Conservation (phyloP, 1,139 yeast genomes). For the Wickerhamiella pararugosa region DNA sequence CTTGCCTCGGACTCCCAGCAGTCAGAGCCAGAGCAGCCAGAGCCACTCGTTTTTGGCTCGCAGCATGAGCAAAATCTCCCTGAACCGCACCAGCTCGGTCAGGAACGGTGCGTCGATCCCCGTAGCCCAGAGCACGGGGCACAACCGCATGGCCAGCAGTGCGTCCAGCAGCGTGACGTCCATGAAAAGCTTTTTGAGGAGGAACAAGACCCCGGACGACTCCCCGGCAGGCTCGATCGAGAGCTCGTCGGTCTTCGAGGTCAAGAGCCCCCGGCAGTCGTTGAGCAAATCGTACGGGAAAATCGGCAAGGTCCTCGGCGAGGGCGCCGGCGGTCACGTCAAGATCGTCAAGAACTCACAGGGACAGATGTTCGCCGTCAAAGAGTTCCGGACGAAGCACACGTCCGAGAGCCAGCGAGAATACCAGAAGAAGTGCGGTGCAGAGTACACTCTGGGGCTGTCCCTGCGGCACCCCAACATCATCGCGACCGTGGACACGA, state of each 20-base stretch:
- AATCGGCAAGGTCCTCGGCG: slow-evolving; percentile 77
- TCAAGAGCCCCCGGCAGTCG: slow-evolving; percentile 16
- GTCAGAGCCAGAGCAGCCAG: background rate
- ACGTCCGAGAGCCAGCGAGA: slow-evolving; percentile 69
- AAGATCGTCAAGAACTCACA: slow-evolving; percentile 61
- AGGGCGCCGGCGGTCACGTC: slow-evolving; percentile 95
- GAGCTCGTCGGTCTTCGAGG: slow-evolving; percentile 14
- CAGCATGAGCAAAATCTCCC: slow-evolving; percentile 13
- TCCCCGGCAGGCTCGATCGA: slow-evolving; percentile 6
- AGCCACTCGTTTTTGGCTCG: slow-evolving; percentile 10
- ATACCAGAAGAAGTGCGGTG: slow-evolving; percentile 85
- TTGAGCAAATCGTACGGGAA: slow-evolving; percentile 58
- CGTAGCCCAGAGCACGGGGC: too few relatives aligned
- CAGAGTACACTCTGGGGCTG: slow-evolving; percentile 89
- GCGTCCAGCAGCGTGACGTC: too few relatives aligned
- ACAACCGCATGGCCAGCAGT: too few relatives aligned
- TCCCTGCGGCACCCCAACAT: slow-evolving; percentile 84
- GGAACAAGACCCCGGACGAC: slow-evolving; percentile 10
- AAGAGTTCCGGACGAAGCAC: slow-evolving; percentile 71
- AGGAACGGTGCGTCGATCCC: too few relatives aligned
- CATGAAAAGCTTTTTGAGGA: slow-evolving; percentile 8
- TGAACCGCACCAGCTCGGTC: slow-evolving; percentile 7
- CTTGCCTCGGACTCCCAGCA: slow-evolving; percentile 12
- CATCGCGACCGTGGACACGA: slow-evolving; percentile 79
- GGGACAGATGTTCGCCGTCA: slow-evolving; percentile 71